Conservation (phyloP, 2,329 filamentous ascomycete species). For the Zasmidium cellare region DNA sequence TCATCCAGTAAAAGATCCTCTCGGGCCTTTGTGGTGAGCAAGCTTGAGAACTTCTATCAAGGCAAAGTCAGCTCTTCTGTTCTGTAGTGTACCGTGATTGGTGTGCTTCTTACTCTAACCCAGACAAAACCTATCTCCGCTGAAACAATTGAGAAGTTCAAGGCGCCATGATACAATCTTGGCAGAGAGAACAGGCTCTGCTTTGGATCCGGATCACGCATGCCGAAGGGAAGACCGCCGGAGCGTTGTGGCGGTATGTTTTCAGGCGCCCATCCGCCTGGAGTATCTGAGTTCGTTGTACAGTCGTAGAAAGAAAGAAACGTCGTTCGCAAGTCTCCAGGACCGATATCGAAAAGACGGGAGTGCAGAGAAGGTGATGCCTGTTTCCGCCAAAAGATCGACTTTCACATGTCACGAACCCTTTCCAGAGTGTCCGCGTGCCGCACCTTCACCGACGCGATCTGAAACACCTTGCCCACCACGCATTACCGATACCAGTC, state of each 20-base stretch:
- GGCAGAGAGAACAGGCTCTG: neutral
- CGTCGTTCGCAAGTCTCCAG: neutral
- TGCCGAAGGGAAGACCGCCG: too few relatives aligned
- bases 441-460: neutral
- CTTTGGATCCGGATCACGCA: neutral
- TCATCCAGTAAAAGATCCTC: conserved; percentile 13
- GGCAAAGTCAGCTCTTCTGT: neutral
- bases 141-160: neutral
- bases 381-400: neutral
- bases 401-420: conserved; percentile 1
- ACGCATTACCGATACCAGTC: neutral
- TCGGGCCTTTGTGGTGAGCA: conserved; percentile 4
- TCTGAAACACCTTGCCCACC: neutral
- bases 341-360: neutral
- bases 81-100: neutral
- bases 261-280: too few relatives aligned
- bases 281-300: too few relatives aligned
- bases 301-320: too few relatives aligned
- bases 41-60: conserved; percentile 1
- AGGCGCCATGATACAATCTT: neutral
- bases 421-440: conserved; percentile 1
- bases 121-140: neutral
- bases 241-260: too few relatives aligned
- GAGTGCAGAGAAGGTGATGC: neutral
- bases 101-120: neutral